Evolutionary conservation across 371 early-diverging fungal genomes (phyloP).

Genomic region (Spiromyces aspiralis): DNA sequence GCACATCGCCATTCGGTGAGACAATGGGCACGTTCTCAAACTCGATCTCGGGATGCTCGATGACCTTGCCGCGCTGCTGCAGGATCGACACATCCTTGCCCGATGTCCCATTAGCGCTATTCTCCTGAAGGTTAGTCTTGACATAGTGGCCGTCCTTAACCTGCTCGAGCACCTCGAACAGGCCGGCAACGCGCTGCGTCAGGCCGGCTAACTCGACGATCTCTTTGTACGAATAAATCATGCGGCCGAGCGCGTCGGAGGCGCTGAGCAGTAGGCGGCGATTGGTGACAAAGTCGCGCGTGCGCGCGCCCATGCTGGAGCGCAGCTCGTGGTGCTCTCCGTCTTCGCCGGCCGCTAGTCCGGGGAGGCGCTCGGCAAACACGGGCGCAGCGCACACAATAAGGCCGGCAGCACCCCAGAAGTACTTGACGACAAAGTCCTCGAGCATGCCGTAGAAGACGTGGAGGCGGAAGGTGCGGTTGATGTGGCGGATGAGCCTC

Average conservation of each 20-base stretch:
- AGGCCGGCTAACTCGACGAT: conserved; percentile 78
- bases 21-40: conserved; percentile 81
- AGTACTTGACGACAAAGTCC: conserved; percentile 74
- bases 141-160: conserved; percentile 47
- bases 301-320: conserved; percentile 27
- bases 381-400: conserved; percentile 80
- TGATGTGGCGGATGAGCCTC: conserved; percentile 63
- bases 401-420: conserved; percentile 90
- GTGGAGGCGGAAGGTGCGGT: conserved; percentile 59
- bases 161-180: conserved; percentile 54
- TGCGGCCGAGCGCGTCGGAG: conserved; percentile 65
- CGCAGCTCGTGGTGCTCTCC: conserved; percentile 10
- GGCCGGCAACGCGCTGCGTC: conserved; percentile 64
- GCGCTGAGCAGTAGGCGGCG: conserved; percentile 71
- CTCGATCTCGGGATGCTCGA: conserved; percentile 49
- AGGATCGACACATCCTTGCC: conserved; percentile 4
- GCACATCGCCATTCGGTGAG: conserved; percentile 85
- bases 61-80: conserved; percentile 39
- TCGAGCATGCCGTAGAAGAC: conserved; percentile 66
- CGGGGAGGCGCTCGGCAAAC: conserved; percentile 49
- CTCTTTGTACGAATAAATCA: conserved; percentile 68
- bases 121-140: conserved; percentile 9
- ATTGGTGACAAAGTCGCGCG: conserved; percentile 72
- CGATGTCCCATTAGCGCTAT: not conserved
- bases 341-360: conserved; percentile 15